phyloP scores from a whole-genome alignment of 108 stramenopile species.

The Nitzschia sp. region DNA sequence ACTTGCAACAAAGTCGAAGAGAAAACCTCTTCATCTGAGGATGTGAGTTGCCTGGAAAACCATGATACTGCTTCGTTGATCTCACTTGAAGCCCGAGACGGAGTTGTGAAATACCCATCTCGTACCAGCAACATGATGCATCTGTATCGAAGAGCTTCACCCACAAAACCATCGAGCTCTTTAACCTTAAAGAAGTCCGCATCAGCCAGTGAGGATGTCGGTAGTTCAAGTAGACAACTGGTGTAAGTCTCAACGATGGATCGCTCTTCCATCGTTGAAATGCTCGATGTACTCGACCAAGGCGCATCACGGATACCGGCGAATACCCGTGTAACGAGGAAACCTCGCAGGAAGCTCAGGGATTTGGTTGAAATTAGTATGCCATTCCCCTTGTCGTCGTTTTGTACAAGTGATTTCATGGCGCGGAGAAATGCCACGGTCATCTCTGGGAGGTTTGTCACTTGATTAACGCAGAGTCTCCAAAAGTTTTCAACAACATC shows the following conservation, averaged over 20 bases:
- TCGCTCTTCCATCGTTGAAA: slow-evolving; percentile 7
- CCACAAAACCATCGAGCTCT: slow-evolving; percentile 26
- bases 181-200: slow-evolving; percentile 18
- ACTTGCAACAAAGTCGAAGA: slow-evolving; percentile 22
- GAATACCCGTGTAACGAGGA: slow-evolving; percentile 43
- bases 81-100: slow-evolving; percentile 34
- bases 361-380: slow-evolving; percentile 46
- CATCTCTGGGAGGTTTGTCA: slow-evolving; percentile 28
- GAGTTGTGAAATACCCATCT: slow-evolving; percentile 20
- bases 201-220: slow-evolving; percentile 21
- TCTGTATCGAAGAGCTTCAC: slow-evolving; percentile 28
- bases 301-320: slow-evolving; percentile 37
- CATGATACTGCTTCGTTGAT: slow-evolving; percentile 31
- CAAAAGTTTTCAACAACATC: slow-evolving; percentile 41
- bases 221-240: slow-evolving; percentile 28
- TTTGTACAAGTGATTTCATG: slow-evolving; percentile 25
- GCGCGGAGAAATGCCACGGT: slow-evolving; percentile 21
- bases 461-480: slow-evolving; percentile 40
- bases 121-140: slow-evolving; percentile 33
- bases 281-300: slow-evolving; percentile 5
- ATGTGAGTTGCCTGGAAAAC: slow-evolving; percentile 31
- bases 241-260: slow-evolving; percentile 31
- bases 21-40: slow-evolving; percentile 20
- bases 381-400: slow-evolving; percentile 17
- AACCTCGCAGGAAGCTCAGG: slow-evolving; percentile 39